Conservation (phyloP, 2,329 filamentous ascomycete genomes). For the Fusarium abutilonis region DNA sequence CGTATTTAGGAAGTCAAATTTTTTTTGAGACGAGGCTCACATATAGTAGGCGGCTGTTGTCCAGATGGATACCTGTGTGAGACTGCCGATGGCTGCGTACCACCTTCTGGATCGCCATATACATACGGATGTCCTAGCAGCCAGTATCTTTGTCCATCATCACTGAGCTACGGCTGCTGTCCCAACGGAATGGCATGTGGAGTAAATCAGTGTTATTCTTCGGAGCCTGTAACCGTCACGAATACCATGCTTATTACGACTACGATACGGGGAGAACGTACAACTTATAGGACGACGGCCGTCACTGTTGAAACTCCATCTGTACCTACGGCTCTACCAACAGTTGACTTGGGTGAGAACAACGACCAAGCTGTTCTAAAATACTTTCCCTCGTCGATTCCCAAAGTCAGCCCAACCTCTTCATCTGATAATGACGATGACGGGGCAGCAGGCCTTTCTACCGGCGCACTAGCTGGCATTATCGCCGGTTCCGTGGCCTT, state of each 20-base stretch:
- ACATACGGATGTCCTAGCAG: slow-evolving; percentile 56
- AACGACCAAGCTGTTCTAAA: slow-evolving; percentile 53
- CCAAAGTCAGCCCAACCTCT: slow-evolving; percentile 51
- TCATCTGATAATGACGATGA: slow-evolving; percentile 37
- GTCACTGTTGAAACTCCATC: slow-evolving; percentile 55
- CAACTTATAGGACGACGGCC: slow-evolving; percentile 54
- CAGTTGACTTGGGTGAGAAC: slow-evolving; percentile 37
- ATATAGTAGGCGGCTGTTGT: slow-evolving; percentile 56
- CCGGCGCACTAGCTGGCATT: slow-evolving; percentile 61
- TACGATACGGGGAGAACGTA: slow-evolving; percentile 52
- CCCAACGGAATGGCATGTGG: slow-evolving; percentile 61
- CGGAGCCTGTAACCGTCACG: slow-evolving; percentile 56
- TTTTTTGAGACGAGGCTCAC: slow-evolving; percentile 20
- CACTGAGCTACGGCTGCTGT: slow-evolving; percentile 65
- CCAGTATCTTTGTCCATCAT: slow-evolving; percentile 61
- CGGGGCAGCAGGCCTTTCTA: slow-evolving; percentile 51
- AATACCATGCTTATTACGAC: slow-evolving; percentile 58
- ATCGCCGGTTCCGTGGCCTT: slow-evolving; percentile 61
- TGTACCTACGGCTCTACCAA: slow-evolving; percentile 47
- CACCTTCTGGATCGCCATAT: slow-evolving; percentile 55
- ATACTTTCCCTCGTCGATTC: slow-evolving; percentile 55
- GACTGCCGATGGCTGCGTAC: slow-evolving; percentile 52
- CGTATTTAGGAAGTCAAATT: slow-evolving; percentile 22
- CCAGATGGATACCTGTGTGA: slow-evolving; percentile 58
- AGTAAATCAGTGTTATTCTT: slow-evolving; percentile 59